Evolutionary conservation across 202 grass and related monocot genomes (phyloP).

Genomic region (Saccharum hybrid): DNA sequence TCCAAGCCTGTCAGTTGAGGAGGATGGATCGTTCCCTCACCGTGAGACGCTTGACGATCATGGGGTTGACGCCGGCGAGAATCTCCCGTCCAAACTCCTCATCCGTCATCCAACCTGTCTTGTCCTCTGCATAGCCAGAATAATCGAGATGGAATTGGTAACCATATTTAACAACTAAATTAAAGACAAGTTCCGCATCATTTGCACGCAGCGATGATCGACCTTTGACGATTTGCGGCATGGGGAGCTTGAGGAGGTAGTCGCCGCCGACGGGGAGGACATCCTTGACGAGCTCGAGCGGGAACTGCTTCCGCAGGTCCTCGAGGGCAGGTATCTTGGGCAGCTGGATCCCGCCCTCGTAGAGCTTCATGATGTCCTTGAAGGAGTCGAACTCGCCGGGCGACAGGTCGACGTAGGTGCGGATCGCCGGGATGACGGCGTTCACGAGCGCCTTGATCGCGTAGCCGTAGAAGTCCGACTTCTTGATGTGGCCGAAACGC

Average conservation of each 20-base stretch:
- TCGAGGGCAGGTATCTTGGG: background rate
- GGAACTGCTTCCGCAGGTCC: background rate
- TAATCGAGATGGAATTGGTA: no score
- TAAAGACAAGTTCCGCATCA: no score
- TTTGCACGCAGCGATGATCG: no score
- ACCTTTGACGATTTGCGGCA: conserved; percentile 30
- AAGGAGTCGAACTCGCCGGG: conserved; percentile 5
- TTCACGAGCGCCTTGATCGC: conserved; percentile 3
- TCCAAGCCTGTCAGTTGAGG: no score
- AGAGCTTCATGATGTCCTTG: background rate
- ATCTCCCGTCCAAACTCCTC: conserved; percentile 57
- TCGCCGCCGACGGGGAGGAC: background rate
- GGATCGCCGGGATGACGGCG: background rate
- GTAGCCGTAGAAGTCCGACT: background rate
- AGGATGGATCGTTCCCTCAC: conserved; percentile 12
- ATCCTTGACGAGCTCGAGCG: background rate
- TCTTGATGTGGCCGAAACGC: conserved; percentile 14
- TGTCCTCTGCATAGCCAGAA: conserved; percentile 41
- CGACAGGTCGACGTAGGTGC: background rate
- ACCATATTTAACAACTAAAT: no score
- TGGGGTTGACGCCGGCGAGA: conserved; percentile 44
- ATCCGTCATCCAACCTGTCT: conserved; percentile 52
- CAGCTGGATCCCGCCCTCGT: conserved; percentile 4
- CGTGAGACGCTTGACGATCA: conserved; percentile 37
- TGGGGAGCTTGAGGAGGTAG: conserved; percentile 30